Percentiles rank a stretch among this genome's conserved stretches.
Conservation (phyloP, 202 grass and related monocot genomes). For the Dendrocalamus latiflorus region DNA sequence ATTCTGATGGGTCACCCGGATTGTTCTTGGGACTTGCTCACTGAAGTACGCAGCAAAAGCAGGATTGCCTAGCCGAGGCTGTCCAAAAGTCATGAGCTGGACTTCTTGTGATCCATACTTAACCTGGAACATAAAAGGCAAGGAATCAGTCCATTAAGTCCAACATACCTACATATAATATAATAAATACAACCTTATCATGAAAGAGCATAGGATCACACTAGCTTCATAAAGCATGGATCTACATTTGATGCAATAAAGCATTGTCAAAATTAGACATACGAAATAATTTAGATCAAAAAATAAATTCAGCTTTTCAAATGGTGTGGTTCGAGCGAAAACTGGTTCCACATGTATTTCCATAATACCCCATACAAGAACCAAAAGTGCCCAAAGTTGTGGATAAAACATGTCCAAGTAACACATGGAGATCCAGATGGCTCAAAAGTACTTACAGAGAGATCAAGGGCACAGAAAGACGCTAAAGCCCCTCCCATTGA, state of each 20-base stretch:
- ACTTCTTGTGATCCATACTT: conserved; percentile 59
- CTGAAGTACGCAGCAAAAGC: conserved; percentile 77
- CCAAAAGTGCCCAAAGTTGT: not conserved
- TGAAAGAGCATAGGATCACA: not conserved
- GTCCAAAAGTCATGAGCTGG: conserved; percentile 82
- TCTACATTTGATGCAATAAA: conserved; percentile 11
- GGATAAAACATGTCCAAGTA: not conserved
- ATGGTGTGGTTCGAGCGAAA: not conserved
- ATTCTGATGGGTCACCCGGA: conserved; percentile 78
- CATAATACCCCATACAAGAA: not conserved
- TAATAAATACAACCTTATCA: not conserved
- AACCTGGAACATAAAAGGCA: conserved; percentile 44
- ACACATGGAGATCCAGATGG: not conserved
- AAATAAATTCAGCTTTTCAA: not conserved
- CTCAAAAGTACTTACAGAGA: conserved; percentile 53
- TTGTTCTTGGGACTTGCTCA: conserved; percentile 52
- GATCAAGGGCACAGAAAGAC: conserved; percentile 88
- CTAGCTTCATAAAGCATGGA: not conserved
- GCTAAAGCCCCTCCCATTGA: conserved; percentile 95
- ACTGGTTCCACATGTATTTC: not conserved
- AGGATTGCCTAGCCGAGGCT: conserved; percentile 90
- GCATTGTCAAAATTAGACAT: not conserved
- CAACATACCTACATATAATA: conserved; percentile 4
- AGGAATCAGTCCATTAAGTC: conserved; percentile 1
- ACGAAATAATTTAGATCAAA: not conserved